Conservation (phyloP, 139 green algal genomes). For the Closterium sp. region DNA sequence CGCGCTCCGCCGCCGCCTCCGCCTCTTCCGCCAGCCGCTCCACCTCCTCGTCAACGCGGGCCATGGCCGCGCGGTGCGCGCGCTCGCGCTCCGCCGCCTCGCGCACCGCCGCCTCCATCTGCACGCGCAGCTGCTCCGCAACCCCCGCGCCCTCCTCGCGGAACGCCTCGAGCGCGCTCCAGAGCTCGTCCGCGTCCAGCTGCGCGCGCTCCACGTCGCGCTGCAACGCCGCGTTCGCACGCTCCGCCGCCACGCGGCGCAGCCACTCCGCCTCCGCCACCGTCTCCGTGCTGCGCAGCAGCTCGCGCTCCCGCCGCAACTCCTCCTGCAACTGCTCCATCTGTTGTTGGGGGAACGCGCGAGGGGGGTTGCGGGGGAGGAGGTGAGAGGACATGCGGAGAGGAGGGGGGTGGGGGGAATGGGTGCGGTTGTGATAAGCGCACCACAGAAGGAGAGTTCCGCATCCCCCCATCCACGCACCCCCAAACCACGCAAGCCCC, state of each 20-base stretch:
- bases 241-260: background rate
- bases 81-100: background rate
- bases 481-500: too few relatives aligned
- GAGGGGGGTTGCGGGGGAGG: too few relatives aligned
- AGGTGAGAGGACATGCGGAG: too few relatives aligned
- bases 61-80: background rate
- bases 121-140: background rate
- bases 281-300: background rate
- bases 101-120: background rate
- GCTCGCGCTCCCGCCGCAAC: background rate
- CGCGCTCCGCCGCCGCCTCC: background rate
- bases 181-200: background rate
- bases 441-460: too few relatives aligned
- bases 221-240: background rate
- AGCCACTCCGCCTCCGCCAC: slow-evolving; percentile 3
- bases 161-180: background rate
- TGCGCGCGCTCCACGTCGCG: background rate
- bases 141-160: background rate
- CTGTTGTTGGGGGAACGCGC: background rate
- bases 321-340: background rate
- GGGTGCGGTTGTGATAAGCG: too few relatives aligned
- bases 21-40: background rate
- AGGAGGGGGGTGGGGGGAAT: background rate
- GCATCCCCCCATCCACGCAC: too few relatives aligned
- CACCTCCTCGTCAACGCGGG: background rate